A percentile compares a stretch with the other conserved stretches of the same genome.
Conservation (phyloP, 2,329 filamentous ascomycete species). For the Scytalidium sp. region DNA sequence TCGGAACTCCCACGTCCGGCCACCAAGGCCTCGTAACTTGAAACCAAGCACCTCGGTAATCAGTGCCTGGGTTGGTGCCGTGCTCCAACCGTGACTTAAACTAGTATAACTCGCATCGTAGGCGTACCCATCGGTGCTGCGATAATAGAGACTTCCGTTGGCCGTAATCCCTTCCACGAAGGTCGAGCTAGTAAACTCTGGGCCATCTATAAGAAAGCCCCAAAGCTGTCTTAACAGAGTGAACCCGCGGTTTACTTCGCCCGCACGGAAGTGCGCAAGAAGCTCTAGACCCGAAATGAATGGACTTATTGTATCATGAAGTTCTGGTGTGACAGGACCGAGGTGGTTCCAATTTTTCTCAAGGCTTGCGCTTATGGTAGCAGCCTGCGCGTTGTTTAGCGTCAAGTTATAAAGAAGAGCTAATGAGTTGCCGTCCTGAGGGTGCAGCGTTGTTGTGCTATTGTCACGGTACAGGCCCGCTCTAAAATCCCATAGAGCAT, state of each 20-base stretch:
- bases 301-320: slow-evolving; percentile 42
- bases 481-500: slow-evolving; percentile 27
- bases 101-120: slow-evolving; percentile 35
- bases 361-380: slow-evolving; percentile 24
- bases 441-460: slow-evolving; percentile 51
- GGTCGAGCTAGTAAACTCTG: slow-evolving; percentile 35
- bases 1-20: slow-evolving; percentile 33
- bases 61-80: slow-evolving; percentile 44
- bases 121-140: slow-evolving; percentile 23
- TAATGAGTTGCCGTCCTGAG: slow-evolving; percentile 59
- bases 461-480: slow-evolving; percentile 49
- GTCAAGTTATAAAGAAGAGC: slow-evolving; percentile 35
- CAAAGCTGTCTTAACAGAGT: slow-evolving; percentile 44
- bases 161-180: slow-evolving; percentile 32
- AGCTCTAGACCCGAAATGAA: slow-evolving; percentile 46
- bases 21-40: slow-evolving; percentile 30
- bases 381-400: slow-evolving; percentile 29
- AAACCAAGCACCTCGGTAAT: slow-evolving; percentile 42
- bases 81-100: slow-evolving; percentile 49
- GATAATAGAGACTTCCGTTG: slow-evolving; percentile 35
- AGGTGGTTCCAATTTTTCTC: slow-evolving; percentile 16
- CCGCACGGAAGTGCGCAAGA: slow-evolving; percentile 39
- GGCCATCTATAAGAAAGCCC: slow-evolving; percentile 50
- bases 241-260: slow-evolving; percentile 35
- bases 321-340: slow-evolving; percentile 44